Conservation (phyloP, 768 basidiomycete genomes). For the Lanmaoa rubissima region DNA sequence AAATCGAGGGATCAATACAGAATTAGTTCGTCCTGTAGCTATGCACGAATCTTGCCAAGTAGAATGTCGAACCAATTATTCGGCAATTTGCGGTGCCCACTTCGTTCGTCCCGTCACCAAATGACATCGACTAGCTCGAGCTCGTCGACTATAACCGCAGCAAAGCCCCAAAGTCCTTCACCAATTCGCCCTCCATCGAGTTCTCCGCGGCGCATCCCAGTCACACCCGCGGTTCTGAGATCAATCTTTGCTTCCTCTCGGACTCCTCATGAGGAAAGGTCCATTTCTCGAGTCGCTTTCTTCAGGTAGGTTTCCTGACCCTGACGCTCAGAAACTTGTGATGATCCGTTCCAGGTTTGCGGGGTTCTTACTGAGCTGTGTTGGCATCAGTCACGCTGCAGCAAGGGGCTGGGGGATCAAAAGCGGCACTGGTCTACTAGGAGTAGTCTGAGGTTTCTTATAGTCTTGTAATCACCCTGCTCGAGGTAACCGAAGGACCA, state of each 20-base stretch:
- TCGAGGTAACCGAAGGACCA: neutral
- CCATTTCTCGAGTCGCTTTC: slow-evolving; percentile 82
- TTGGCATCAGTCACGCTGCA: slow-evolving; percentile 74
- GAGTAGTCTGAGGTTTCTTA: slow-evolving; percentile 46
- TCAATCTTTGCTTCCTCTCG: slow-evolving; percentile 87
- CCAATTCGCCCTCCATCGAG: slow-evolving; percentile 40
- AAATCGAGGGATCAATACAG: neutral
- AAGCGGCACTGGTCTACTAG: slow-evolving; percentile 63
- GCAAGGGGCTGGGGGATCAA: slow-evolving; percentile 68
- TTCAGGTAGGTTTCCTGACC: slow-evolving; percentile 55
- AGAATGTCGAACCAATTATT: neutral
- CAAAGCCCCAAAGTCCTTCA: slow-evolving; percentile 28
- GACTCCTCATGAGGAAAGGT: slow-evolving; percentile 76
- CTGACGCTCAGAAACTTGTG: neutral
- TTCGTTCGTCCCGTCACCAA: neutral
- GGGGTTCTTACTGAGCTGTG: slow-evolving; percentile 79
- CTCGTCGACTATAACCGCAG: slow-evolving; percentile 49
- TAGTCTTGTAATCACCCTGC: neutral
- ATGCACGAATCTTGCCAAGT: neutral
- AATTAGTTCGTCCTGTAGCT: neutral
- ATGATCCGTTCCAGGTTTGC: slow-evolving; percentile 53
- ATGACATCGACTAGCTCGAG: slow-evolving; percentile 45
- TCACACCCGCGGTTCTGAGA: slow-evolving; percentile 77
- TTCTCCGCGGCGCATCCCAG: slow-evolving; percentile 66
- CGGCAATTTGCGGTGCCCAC: slow-evolving; percentile 25